phyloP scores from a whole-genome alignment of 129 eudicot genomes.

The Helianthus tuberosus region DNA sequence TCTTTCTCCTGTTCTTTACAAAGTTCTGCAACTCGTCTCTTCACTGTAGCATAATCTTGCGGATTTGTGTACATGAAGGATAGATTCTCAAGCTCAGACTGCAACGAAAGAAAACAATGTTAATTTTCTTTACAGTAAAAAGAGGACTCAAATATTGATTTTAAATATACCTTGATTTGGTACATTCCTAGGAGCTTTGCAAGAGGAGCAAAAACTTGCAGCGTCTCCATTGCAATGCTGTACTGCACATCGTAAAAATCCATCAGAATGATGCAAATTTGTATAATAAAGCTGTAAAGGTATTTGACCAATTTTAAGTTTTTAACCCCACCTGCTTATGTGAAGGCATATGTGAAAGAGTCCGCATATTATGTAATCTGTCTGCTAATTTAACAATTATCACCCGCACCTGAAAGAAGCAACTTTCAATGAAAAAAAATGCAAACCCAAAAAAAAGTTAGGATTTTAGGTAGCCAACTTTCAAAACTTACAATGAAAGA shows the following conservation, averaged over 20 bases:
- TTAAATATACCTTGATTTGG: conserved; percentile 45
- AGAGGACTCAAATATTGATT: neutral
- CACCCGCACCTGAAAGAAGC: conserved; percentile 82
- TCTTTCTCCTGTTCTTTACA: conserved; percentile 90
- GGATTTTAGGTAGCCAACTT: neutral
- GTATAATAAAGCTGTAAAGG: neutral
- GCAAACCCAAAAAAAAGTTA: neutral
- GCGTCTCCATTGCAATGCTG: conserved; percentile 95
- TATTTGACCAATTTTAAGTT: conserved; percentile 20
- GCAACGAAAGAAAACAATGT: conserved; percentile 29
- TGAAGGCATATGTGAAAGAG: conserved; percentile 98
- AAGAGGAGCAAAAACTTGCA: conserved; percentile 53
- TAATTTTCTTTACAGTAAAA: neutral
- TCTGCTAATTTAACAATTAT: conserved; percentile 98
- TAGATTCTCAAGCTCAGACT: conserved; percentile 69
- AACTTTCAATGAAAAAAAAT: neutral
- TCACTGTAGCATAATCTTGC: conserved; percentile 85
- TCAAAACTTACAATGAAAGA: neutral
- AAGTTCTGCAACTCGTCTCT: conserved; percentile 84
- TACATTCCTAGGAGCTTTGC: conserved; percentile 48
- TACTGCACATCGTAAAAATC: conserved; percentile 54
- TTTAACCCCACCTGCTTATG: conserved; percentile 81
- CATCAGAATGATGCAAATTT: conserved; percentile 19
- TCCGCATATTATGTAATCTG: conserved; percentile 98
- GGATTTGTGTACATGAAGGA: conserved; percentile 98